phyloP scores from a whole-genome alignment of 2,329 filamentous ascomycete species.

The Chaetomium olivaceum region DNA sequence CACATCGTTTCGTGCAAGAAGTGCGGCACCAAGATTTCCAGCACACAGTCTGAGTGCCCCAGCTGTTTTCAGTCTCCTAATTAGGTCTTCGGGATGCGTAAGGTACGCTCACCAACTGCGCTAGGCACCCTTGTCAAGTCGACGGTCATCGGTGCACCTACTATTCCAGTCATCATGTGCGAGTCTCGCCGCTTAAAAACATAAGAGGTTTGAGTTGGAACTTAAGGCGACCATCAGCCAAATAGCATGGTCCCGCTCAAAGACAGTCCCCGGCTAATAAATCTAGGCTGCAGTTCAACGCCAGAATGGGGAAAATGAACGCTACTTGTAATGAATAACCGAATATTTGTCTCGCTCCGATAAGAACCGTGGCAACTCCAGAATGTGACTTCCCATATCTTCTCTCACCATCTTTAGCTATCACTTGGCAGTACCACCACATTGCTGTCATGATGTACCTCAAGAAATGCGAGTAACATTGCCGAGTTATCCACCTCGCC shows the following conservation, averaged over 20 bases:
- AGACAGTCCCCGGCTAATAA: no score
- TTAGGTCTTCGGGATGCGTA: background rate
- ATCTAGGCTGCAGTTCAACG: no score
- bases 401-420: no score
- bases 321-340: no score
- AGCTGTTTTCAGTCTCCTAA: background rate
- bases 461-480: slow-evolving; percentile 14
- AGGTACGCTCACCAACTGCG: background rate
- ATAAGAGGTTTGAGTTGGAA: background rate
- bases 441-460: background rate
- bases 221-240: background rate
- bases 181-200: background rate
- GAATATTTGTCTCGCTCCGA: no score
- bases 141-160: background rate
- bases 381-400: no score
- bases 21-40: background rate
- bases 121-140: background rate
- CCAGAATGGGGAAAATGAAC: no score
- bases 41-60: background rate
- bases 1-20: background rate
- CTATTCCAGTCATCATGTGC: background rate
- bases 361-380: no score
- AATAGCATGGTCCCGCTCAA: no score
- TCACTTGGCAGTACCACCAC: background rate
- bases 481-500: slow-evolving; percentile 32